Conservation (phyloP, 2,329 filamentous ascomycete species). For the Neoscytalidium dimidiatum region DNA sequence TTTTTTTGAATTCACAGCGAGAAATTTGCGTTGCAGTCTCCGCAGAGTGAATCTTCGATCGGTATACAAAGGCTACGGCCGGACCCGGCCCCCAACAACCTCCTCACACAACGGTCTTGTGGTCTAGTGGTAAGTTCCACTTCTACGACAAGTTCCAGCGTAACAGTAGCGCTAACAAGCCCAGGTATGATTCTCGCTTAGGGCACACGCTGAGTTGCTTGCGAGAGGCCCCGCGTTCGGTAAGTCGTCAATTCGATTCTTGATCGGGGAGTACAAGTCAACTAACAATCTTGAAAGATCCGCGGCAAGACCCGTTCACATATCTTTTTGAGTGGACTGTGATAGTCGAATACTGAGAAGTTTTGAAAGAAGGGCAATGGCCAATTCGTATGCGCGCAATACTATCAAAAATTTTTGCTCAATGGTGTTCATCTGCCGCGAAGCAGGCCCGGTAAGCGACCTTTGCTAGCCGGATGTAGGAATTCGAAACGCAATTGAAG, state of each 20-base stretch:
- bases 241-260: not conserved
- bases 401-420: not conserved
- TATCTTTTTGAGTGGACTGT: not conserved
- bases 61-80: too few species aligned
- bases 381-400: not conserved
- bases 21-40: too few species aligned
- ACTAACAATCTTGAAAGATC: not conserved
- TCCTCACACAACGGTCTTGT: not conserved
- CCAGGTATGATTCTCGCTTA: conserved; percentile 7
- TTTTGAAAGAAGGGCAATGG: too few species aligned
- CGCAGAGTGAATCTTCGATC: too few species aligned
- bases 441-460: not conserved
- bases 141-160: too few species aligned
- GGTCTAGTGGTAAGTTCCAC: not conserved
- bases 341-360: too few species aligned
- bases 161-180: not conserved
- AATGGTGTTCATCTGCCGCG: not conserved
- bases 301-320: conserved; percentile 2
- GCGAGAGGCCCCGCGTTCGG: conserved; percentile 10
- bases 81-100: not conserved
- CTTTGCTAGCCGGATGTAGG: not conserved
- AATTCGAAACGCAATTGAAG: not conserved
- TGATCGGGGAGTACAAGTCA: not conserved
- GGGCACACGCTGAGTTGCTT: conserved; percentile 1
- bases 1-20: too few species aligned